Evolutionary conservation across 192 early-diverging fungal genomes (phyloP).

Genomic region (Backusella circina): DNA sequence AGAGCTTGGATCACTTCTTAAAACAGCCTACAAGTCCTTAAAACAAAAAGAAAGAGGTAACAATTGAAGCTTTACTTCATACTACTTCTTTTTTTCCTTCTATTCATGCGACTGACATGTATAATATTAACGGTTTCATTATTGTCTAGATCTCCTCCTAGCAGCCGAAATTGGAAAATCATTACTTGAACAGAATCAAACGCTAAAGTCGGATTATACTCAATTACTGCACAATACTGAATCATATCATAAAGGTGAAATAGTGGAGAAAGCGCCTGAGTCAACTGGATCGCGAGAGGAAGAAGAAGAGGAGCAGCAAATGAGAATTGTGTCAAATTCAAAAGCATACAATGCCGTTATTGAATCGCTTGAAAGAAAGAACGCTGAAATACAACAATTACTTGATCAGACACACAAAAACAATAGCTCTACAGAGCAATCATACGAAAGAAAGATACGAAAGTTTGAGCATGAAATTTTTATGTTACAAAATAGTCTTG

Average conservation of each 20-base stretch:
- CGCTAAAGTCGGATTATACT: slow-evolving; percentile 36
- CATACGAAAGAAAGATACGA: slow-evolving; percentile 11
- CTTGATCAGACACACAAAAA: slow-evolving; percentile 10
- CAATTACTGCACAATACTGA: slow-evolving; percentile 5
- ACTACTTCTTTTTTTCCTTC: too few relatives aligned
- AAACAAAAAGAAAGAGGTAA: slow-evolving; percentile 34
- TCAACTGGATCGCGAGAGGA: neutral
- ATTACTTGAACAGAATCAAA: slow-evolving; percentile 36
- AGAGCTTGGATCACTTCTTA: slow-evolving; percentile 23
- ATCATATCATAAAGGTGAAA: neutral
- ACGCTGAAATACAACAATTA: slow-evolving; percentile 15
- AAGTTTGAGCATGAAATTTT: slow-evolving; percentile 24
- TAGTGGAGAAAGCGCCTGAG: neutral
- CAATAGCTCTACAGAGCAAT: neutral
- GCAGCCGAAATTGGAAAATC: slow-evolving; percentile 44
- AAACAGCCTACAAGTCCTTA: slow-evolving; percentile 26
- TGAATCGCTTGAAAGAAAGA: slow-evolving; percentile 26
- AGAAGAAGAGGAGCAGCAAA: neutral
- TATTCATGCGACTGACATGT: neutral
- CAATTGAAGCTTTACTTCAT: neutral
- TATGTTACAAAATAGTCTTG: slow-evolving; percentile 15
- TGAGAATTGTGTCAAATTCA: neutral
- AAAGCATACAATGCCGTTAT: slow-evolving; percentile 10
- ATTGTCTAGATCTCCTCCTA: slow-evolving; percentile 29
- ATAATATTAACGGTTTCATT: neutral